These are phyloP conservation scores for Lizonia empirigonia DNA, from an alignment of 2,329 filamentous ascomycete species.

Conservation along the genomic window DNA sequence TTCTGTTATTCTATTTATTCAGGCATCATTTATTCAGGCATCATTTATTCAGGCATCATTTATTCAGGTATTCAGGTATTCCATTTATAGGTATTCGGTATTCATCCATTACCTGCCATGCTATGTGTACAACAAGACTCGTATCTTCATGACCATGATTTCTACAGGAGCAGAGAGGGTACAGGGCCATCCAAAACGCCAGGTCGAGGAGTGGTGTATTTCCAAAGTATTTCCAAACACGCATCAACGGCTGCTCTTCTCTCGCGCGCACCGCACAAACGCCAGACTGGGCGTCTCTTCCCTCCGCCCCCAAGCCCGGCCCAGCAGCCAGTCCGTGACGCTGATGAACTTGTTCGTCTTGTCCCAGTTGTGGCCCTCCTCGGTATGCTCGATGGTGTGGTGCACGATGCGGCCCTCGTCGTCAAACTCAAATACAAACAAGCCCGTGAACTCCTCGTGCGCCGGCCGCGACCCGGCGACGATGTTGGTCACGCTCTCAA, in stretches of 20 bases:
- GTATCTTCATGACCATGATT: constrained; percentile 1
- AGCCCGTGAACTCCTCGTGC: constrained; percentile 77
- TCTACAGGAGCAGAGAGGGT: constrained; percentile 2
- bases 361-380: constrained; percentile 83
- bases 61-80: no score
- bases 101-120: no score
- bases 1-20: no score
- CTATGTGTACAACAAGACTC: neutral
- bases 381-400: constrained; percentile 93
- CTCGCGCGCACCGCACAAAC: constrained; percentile 33
- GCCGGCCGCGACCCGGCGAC: constrained; percentile 55
- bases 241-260: constrained; percentile 19
- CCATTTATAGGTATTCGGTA: no score
- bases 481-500: constrained; percentile 61
- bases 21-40: no score
- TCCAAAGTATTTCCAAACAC: neutral
- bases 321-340: constrained; percentile 91
- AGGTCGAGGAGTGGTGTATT: constrained; percentile 2
- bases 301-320: constrained; percentile 67
- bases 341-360: constrained; percentile 84
- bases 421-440: constrained; percentile 97
- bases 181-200: neutral
- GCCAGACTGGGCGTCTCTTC: constrained; percentile 53
- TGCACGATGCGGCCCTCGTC: constrained; percentile 79
- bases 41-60: no score